Conservation (phyloP, 1,139 yeast genomes). For the Yamadazyma conglobata region DNA sequence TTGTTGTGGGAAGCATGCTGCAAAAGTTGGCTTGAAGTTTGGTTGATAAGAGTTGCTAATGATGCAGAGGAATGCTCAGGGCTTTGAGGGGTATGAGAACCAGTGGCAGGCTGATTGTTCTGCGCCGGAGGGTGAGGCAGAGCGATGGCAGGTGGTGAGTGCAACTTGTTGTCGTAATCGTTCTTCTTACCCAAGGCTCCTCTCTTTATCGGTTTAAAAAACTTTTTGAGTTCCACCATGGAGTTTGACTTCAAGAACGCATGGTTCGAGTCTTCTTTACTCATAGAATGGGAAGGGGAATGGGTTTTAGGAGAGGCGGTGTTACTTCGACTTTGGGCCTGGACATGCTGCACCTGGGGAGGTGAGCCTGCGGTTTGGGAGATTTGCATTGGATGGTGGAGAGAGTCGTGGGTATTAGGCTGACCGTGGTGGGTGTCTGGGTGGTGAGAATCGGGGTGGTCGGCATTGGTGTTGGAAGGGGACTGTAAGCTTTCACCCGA, state of each 20-base stretch:
- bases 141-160: constrained; percentile 30
- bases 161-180: constrained; percentile 25
- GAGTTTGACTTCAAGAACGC: constrained; percentile 34
- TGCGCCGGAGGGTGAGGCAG: constrained; percentile 1
- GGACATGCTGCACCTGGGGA: constrained; percentile 7
- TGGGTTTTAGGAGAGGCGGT: constrained; percentile 12
- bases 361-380: constrained; percentile 1
- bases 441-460: constrained; percentile 8
- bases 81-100: constrained; percentile 2
- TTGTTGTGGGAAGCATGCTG: constrained; percentile 31
- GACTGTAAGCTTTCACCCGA: constrained; percentile 34
- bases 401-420: constrained; percentile 1
- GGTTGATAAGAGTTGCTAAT: constrained; percentile 43
- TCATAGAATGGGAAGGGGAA: constrained; percentile 14
- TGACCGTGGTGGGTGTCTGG: no score
- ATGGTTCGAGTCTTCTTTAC: constrained; percentile 28
- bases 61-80: constrained; percentile 38
- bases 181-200: constrained; percentile 19
- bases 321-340: constrained; percentile 17
- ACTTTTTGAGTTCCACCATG: constrained; percentile 41
- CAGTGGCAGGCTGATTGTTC: neutral
- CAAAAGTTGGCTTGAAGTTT: constrained; percentile 42
- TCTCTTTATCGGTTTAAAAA: constrained; percentile 41
- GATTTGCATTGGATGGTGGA: neutral
- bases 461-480: constrained; percentile 30